phyloP scores from a whole-genome alignment of 441 rosid species.

The Pelargonium fulgidum region DNA sequence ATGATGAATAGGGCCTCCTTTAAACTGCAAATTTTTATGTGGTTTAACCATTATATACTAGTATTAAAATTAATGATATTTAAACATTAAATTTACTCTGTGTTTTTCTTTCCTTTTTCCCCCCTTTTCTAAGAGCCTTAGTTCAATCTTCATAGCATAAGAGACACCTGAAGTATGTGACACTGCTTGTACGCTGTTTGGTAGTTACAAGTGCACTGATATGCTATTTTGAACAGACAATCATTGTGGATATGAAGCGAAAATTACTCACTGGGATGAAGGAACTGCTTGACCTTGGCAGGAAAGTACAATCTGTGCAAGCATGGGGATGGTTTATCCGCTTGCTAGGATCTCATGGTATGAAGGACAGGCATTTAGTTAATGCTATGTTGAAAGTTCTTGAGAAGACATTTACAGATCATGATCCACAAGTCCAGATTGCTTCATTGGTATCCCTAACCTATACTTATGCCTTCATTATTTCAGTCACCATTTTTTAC shows the following conservation, averaged over 20 bases:
- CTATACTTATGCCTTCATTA: background rate
- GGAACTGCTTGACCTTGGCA: conserved; percentile 37
- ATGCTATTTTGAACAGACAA: conserved; percentile 30
- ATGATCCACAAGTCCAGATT: conserved; percentile 46
- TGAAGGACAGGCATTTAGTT: conserved; percentile 34
- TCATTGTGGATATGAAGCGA: conserved; percentile 37
- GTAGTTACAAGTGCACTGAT: background rate
- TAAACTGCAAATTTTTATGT: background rate
- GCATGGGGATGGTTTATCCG: conserved; percentile 61
- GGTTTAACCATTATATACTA: background rate
- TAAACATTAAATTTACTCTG: background rate
- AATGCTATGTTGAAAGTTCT: conserved; percentile 52
- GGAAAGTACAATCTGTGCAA: conserved; percentile 44
- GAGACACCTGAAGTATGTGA: background rate
- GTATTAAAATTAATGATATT: background rate
- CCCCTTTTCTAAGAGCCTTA: too few relatives aligned
- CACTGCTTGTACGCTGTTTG: background rate
- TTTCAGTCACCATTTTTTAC: background rate
- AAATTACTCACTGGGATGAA: conserved; percentile 37
- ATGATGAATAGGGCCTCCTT: background rate
- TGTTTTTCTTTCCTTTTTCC: background rate
- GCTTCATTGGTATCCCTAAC: conserved; percentile 43
- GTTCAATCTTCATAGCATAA: too few relatives aligned
- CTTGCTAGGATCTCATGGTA: conserved; percentile 36
- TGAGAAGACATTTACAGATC: conserved; percentile 46